phyloP scores from a whole-genome alignment of 306 rosid genomes.

The Echinosophora koreensis region DNA sequence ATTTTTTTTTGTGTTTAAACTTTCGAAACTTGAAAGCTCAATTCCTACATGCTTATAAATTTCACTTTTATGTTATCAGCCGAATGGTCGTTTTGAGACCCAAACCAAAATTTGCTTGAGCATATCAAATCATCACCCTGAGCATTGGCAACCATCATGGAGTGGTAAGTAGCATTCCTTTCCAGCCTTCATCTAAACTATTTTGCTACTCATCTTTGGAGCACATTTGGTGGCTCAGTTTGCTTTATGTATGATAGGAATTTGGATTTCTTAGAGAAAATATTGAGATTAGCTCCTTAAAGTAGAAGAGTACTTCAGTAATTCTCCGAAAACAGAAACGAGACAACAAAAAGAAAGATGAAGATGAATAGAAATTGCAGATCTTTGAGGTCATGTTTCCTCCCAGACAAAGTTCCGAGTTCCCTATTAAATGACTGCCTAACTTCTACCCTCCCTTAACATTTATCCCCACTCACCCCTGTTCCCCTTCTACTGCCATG shows the following conservation, averaged over 20 bases:
- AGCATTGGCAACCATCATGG: slow-evolving; percentile 59
- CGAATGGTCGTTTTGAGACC: slow-evolving; percentile 95
- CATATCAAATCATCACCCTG: slow-evolving; percentile 3
- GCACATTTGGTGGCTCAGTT: neutral
- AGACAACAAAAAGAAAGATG: too few species aligned
- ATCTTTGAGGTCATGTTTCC: too few species aligned
- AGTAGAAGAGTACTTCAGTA: too few species aligned
- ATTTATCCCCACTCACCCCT: too few species aligned
- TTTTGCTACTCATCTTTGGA: slow-evolving; percentile 7
- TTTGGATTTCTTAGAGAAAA: too few species aligned
- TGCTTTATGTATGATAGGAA: neutral
- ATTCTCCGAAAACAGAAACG: too few species aligned
- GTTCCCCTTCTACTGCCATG: too few species aligned
- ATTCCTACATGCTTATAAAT: slow-evolving; percentile 37
- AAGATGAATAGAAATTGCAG: too few species aligned
- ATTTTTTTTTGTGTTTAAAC: neutral
- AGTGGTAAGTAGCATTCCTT: slow-evolving; percentile 64
- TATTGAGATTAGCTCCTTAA: too few species aligned
- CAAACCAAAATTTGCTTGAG: slow-evolving; percentile 97
- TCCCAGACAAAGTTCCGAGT: too few species aligned
- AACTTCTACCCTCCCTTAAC: too few species aligned
- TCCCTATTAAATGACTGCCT: too few species aligned
- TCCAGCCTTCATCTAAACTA: neutral
- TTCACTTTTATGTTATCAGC: slow-evolving; percentile 59
- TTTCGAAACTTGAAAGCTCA: slow-evolving; percentile 1